Base-by-base conservation (phyloP, 169 alveolate species). In the Condylostoma magnum region DNA sequence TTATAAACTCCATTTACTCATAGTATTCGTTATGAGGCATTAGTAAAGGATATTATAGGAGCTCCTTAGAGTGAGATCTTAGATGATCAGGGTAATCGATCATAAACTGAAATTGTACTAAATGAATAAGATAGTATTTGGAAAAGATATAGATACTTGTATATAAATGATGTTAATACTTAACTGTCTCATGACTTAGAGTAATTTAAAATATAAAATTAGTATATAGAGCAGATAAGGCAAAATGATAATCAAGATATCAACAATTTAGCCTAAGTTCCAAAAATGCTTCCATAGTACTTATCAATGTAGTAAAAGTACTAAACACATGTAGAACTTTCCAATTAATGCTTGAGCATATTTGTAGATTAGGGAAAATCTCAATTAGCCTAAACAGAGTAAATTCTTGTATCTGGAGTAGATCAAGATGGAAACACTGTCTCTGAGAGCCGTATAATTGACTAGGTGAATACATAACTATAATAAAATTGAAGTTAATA, bases 51-150 rank as follows among this genome's bases (percentile, higher is more conserved):
- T 34, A 20, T 60, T 12, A 38, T 60, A 8, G 58, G 22, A 36
- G 71, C 43, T n/a, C 10, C 25, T 15, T 27, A 60, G 28, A 38
- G 43, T 27, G 71, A 60, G 27, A 15, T 37, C 18, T 10, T n/a
- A 15, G 71, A 60, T 18, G 43, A 60, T 33, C 34, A 41, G 27
- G 58, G 58, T n/a, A 1, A 38, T 38, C 15, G 33, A 18, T 10
- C 56, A n/a, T 20, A 10, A 8, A 60, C 36, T 38, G 71, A 60
- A 10, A 55, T 55, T n/a, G n/a, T 38, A 6, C 10, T 60, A 6
- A 60, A 60, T 41, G 71, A 60, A 60, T 38, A 36, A 36, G 71
- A 60, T 34, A 1, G 1, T 36, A 10, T 60, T 15, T 60, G 71
- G 58, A 38, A 22, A 3, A 18, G 30, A n/a, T 31, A n/a, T 6